Evolutionary conservation across 371 early-diverging fungal species (phyloP).

Genomic region (Nematocida ausubeli): DNA sequence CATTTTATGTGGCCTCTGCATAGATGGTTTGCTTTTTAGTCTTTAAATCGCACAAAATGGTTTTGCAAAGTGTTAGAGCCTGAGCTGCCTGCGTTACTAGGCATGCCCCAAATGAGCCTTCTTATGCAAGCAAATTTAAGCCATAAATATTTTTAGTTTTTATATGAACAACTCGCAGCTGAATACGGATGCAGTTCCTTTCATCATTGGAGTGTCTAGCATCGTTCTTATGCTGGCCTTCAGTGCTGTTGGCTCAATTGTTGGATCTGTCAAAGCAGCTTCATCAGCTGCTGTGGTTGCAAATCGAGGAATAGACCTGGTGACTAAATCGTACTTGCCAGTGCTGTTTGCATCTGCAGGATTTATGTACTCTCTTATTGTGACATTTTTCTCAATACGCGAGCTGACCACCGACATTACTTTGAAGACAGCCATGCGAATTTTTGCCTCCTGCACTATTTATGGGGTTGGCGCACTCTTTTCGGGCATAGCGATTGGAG

Average conservation of each 20-base stretch:
- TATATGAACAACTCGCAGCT: constrained; percentile 7
- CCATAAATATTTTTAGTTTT: constrained; percentile 40
- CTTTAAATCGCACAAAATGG: too few species aligned
- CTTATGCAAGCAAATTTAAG: not conserved
- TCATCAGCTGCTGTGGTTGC: constrained; percentile 45
- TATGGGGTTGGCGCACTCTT: constrained; percentile 34
- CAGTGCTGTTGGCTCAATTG: constrained; percentile 34
- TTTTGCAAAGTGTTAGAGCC: too few species aligned
- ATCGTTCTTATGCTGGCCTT: constrained; percentile 21
- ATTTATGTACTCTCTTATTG: constrained; percentile 39
- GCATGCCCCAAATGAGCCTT: too few species aligned
- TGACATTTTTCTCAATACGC: constrained; percentile 4
- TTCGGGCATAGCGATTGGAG: constrained; percentile 36
- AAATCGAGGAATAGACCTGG: constrained; percentile 4
- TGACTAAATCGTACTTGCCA: constrained; percentile 38
- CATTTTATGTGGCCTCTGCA: too few species aligned
- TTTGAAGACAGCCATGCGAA: not conserved
- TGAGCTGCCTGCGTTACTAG: too few species aligned
- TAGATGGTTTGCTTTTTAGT: too few species aligned
- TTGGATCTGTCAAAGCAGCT: constrained; percentile 35
- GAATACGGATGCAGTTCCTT: constrained; percentile 23
- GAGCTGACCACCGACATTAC: constrained; percentile 2
- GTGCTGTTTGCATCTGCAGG: constrained; percentile 47
- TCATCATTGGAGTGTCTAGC: not conserved
- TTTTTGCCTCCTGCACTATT: constrained; percentile 5